These are phyloP conservation scores for Pittosporum tobira DNA, from an alignment of 129 eudicot genomes.

Conservation along the genomic window DNA sequence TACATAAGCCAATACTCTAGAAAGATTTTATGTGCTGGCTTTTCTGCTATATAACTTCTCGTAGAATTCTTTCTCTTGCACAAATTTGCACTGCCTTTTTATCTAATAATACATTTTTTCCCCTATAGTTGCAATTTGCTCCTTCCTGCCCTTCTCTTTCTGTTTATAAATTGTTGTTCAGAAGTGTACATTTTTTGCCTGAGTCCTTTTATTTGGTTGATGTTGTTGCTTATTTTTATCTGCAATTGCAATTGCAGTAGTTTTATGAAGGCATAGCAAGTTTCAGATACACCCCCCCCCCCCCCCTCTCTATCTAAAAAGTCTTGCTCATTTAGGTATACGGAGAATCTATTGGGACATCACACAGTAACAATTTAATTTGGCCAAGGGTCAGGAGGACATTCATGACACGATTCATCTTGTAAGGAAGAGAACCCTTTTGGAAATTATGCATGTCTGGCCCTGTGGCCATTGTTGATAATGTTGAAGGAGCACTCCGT, in stretches of 20 bases:
- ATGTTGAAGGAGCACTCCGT: conserved; percentile 34
- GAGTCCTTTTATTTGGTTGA: not conserved
- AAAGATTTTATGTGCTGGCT: too few relatives aligned
- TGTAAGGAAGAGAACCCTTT: conserved; percentile 22
- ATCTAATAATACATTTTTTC: too few relatives aligned
- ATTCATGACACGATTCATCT: not conserved
- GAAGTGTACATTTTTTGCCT: too few relatives aligned
- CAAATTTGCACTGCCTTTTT: too few relatives aligned
- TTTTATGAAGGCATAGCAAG: not conserved
- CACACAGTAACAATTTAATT: not conserved
- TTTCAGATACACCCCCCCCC: not conserved
- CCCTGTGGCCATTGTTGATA: conserved; percentile 46
- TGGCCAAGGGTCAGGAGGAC: not conserved
- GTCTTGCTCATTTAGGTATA: not conserved
- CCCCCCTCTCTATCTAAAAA: not conserved
- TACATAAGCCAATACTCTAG: too few relatives aligned
- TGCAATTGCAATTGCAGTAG: too few relatives aligned
- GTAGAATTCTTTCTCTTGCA: too few relatives aligned
- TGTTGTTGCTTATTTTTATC: too few relatives aligned
- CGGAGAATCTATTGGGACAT: not conserved
- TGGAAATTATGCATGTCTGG: conserved; percentile 82
- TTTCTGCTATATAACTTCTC: too few relatives aligned
- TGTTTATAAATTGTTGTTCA: too few relatives aligned
- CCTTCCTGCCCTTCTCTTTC: too few relatives aligned
- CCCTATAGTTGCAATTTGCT: too few relatives aligned